Percentiles rank a stretch among this genome's conserved stretches.
These are phyloP conservation scores for Aegilops longissima DNA, from an alignment of 176 grass and related monocot species.

Conservation along the genomic window DNA sequence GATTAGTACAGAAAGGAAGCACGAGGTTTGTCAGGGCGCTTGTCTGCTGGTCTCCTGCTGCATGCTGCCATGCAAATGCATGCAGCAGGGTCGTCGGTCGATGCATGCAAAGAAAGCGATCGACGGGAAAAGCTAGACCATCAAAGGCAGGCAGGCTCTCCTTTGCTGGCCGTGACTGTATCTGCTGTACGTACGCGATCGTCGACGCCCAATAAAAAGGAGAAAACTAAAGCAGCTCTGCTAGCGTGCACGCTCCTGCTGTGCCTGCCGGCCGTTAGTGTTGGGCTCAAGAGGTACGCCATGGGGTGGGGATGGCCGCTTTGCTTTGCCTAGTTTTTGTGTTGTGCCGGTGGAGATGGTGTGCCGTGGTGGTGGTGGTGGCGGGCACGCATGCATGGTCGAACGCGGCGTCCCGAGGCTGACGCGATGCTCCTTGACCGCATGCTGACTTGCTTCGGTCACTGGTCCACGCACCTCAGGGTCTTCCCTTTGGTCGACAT, in stretches of 20 bases:
- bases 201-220: background rate
- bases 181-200: background rate
- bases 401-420: conserved; percentile 38
- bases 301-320: background rate
- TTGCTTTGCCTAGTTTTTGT: background rate
- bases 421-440: conserved; percentile 47
- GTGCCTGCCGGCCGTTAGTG: conserved; percentile 17
- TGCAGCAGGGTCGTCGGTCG: background rate
- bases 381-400: background rate
- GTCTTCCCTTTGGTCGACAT: background rate
- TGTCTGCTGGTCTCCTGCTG: conserved; percentile 32
- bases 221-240: background rate
- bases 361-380: background rate
- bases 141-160: conserved; percentile 12
- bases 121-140: background rate
- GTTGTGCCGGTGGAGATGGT: background rate
- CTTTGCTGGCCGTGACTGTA: conserved; percentile 1
- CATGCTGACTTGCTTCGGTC: conserved; percentile 29
- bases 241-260: conserved; percentile 29
- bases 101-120: conserved; percentile 43
- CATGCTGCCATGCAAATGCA: conserved; percentile 5
- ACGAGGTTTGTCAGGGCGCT: conserved; percentile 35
- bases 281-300: background rate
- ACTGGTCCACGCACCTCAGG: conserved; percentile 15
- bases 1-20: conserved; percentile 20